Conservation (phyloP, 805 yeast species). For the Barnettozyma salicaria region DNA sequence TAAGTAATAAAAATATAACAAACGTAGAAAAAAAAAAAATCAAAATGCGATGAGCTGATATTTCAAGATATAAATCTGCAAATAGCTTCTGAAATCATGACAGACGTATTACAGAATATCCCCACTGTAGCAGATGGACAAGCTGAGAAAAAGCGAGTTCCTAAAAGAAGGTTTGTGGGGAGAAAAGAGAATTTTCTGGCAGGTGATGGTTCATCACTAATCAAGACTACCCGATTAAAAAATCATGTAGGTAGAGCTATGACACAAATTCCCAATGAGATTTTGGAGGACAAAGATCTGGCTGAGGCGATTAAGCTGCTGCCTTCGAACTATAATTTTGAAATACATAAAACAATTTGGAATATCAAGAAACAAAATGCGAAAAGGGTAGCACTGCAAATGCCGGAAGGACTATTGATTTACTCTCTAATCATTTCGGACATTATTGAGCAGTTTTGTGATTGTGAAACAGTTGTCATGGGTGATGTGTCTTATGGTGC, state of each 20-base stretch:
- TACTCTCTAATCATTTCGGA: conserved; percentile 88
- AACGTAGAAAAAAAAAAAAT: no score
- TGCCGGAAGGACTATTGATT: conserved; percentile 94
- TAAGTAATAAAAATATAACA: no score
- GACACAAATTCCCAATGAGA: conserved; percentile 86
- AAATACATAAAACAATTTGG: conserved; percentile 94
- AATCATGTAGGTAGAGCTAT: conserved; percentile 50
- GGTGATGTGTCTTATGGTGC: conserved; percentile 99
- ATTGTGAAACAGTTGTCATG: conserved; percentile 86
- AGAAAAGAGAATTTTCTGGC: conserved; percentile 26
- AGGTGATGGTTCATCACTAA: conserved; percentile 17
- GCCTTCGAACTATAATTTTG: conserved; percentile 92
- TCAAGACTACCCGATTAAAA: conserved; percentile 25
- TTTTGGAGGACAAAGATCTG: conserved; percentile 71
- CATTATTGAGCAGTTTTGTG: conserved; percentile 85
- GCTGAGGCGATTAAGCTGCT: conserved; percentile 75
- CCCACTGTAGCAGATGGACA: not conserved
- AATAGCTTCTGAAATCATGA: no score
- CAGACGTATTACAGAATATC: not conserved
- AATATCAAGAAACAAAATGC: conserved; percentile 72
- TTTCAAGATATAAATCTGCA: no score
- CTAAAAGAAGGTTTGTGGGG: conserved; percentile 60
- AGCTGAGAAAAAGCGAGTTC: conserved; percentile 22
- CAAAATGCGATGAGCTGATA: no score
- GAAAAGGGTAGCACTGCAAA: conserved; percentile 83